A percentile compares a stretch with the other conserved stretches of the same genome.
Evolutionary conservation across 208 protist species (phyloP).

Genomic region (Trypanosoma scelopori): DNA sequence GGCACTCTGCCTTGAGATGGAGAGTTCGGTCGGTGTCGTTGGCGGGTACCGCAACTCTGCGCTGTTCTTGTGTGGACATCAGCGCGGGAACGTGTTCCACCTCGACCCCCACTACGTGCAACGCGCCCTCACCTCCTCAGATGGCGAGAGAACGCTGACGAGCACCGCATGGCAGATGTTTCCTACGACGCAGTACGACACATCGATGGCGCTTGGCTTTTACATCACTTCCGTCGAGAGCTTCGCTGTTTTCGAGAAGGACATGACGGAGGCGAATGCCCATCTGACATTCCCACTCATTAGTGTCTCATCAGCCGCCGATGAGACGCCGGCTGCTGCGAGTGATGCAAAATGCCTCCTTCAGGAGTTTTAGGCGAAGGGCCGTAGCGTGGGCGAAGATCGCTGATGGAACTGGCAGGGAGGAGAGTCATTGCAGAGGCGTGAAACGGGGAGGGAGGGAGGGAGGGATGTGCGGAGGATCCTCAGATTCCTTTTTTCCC

Average conservation of each 20-base stretch:
- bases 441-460: too few relatives aligned
- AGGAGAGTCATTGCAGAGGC: too few relatives aligned
- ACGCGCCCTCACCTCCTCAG: constrained; percentile 45
- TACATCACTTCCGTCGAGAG: constrained; percentile 45
- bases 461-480: too few relatives aligned
- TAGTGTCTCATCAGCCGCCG: constrained; percentile 1
- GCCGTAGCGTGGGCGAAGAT: too few relatives aligned
- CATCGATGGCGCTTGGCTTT: constrained; percentile 68
- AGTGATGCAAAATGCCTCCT: not conserved
- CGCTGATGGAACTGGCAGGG: too few relatives aligned
- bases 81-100: constrained; percentile 51
- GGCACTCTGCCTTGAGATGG: constrained; percentile 46
- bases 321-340: not conserved
- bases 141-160: constrained; percentile 22
- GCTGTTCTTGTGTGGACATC: constrained; percentile 64
- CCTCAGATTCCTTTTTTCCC: too few relatives aligned
- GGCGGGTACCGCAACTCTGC: constrained; percentile 47
- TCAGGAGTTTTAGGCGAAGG: too few relatives aligned
- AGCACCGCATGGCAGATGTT: constrained; percentile 1
- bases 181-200: constrained; percentile 20
- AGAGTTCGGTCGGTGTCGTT: constrained; percentile 53
- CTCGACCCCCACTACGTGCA: constrained; percentile 80
- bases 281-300: constrained; percentile 56
- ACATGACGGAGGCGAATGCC: constrained; percentile 39
- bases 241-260: constrained; percentile 38